A percentile compares a stretch with the other conserved stretches of the same genome.
Conservation (phyloP, 2,329 filamentous ascomycete genomes). For the Neurospora sp. region DNA sequence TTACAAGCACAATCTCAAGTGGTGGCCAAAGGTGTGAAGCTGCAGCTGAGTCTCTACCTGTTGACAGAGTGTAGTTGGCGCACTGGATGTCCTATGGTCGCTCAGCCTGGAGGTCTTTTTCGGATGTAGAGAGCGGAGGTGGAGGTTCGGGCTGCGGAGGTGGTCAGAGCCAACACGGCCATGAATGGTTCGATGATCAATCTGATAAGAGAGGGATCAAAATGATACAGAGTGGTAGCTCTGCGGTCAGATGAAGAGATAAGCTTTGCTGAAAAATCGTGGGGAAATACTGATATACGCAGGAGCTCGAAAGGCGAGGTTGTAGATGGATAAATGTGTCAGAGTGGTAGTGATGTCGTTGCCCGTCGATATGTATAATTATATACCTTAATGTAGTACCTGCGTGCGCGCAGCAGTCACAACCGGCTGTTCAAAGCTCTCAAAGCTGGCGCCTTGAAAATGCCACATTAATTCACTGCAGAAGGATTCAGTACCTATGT, state of each 20-base stretch:
- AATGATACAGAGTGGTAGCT: not conserved
- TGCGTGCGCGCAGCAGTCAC: not conserved
- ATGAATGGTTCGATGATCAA: not conserved
- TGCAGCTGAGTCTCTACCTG: not conserved
- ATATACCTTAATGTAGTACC: not conserved
- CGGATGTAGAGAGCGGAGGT: not conserved
- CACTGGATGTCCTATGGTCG: not conserved
- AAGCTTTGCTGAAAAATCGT: not conserved
- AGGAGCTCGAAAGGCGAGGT: not conserved
- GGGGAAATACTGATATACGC: not conserved
- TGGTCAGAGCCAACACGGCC: not conserved
- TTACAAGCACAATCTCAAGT: not conserved
- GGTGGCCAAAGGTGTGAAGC: not conserved
- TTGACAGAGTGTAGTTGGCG: not conserved
- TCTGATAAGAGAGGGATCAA: not conserved
- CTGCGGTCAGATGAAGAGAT: not conserved
- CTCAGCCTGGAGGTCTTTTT: not conserved
- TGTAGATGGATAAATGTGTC: not conserved
- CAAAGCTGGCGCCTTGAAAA: not conserved
- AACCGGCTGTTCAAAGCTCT: not conserved
- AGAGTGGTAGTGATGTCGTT: not conserved
- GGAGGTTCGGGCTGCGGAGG: not conserved
- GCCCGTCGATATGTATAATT: not conserved
- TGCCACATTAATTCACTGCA: not conserved
- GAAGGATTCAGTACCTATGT: not conserved